These are phyloP conservation scores for Epithele typhae DNA, from an alignment of 768 basidiomycete genomes.

Conservation along the genomic window DNA sequence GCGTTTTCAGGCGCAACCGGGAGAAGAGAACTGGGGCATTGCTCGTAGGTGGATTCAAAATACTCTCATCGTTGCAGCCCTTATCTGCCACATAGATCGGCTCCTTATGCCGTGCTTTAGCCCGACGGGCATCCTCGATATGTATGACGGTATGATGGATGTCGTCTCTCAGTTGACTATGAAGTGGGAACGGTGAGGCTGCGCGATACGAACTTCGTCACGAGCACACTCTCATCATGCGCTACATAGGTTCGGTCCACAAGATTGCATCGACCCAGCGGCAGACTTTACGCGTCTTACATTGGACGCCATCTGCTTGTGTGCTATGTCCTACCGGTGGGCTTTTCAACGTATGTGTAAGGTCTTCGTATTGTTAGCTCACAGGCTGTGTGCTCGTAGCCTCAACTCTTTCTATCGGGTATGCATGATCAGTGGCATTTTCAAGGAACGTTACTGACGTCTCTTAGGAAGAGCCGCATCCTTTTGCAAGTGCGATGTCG, in stretches of 20 bases:
- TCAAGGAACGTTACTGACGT: neutral
- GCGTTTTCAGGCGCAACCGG: slow-evolving; percentile 10
- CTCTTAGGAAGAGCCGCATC: slow-evolving; percentile 30
- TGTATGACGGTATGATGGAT: slow-evolving; percentile 47
- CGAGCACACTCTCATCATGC: neutral
- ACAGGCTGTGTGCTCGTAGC: too few species aligned
- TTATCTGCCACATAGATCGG: slow-evolving; percentile 24
- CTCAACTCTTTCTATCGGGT: slow-evolving; percentile 45
- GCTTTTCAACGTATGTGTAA: too few species aligned
- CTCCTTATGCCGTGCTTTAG: slow-evolving; percentile 40
- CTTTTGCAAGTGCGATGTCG: slow-evolving; percentile 39
- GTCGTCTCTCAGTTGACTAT: slow-evolving; percentile 38
- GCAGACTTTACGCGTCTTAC: slow-evolving; percentile 47
- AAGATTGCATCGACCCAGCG: slow-evolving; percentile 35
- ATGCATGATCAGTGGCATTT: neutral
- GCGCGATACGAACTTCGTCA: too few species aligned
- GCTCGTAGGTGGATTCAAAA: slow-evolving; percentile 35
- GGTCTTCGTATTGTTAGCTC: too few species aligned
- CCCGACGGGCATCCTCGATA: slow-evolving; percentile 33
- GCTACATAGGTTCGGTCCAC: slow-evolving; percentile 35
- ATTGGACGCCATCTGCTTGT: slow-evolving; percentile 41
- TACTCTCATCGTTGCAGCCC: neutral
- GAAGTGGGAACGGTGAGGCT: slow-evolving; percentile 39
- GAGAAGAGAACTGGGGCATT: slow-evolving; percentile 44
- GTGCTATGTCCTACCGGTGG: slow-evolving; percentile 39